These are phyloP conservation scores for Pyricularia grisea DNA, from an alignment of 2,329 filamentous ascomycete genomes.

Conservation along the genomic window DNA sequence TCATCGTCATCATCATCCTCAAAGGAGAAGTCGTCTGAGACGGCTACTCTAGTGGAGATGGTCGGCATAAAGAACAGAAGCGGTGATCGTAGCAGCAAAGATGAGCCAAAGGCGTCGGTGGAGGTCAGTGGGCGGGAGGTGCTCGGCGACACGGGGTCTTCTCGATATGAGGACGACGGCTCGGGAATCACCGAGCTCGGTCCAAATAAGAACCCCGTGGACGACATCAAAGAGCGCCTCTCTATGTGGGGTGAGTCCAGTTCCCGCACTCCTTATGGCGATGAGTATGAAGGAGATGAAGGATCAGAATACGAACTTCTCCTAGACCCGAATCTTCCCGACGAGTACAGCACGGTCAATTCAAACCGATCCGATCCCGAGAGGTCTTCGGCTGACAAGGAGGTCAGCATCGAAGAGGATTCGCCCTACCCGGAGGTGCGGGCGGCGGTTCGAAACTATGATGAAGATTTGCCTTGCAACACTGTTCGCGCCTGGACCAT, in stretches of 20 bases:
- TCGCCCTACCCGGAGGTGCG: conserved; percentile 60
- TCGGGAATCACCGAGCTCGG: not conserved
- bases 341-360: conserved; percentile 23
- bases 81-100: conserved; percentile 16
- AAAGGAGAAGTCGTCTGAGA: conserved; percentile 22
- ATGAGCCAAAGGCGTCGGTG: conserved; percentile 16
- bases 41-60: conserved; percentile 13
- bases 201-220: conserved; percentile 13
- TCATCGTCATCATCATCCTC: conserved; percentile 9
- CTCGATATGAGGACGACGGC: conserved; percentile 7
- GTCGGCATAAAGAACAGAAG: conserved; percentile 6
- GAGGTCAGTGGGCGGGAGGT: conserved; percentile 21
- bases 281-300: conserved; percentile 32
- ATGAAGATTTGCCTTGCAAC: conserved; percentile 56
- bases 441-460: conserved; percentile 54
- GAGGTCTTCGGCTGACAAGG: conserved; percentile 12
- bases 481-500: conserved; percentile 58
- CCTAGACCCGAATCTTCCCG: conserved; percentile 42
- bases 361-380: conserved; percentile 13
- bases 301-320: conserved; percentile 45
- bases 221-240: conserved; percentile 25
- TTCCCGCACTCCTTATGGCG: conserved; percentile 15
- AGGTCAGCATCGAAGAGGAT: conserved; percentile 36
- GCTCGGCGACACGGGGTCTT: conserved; percentile 9
- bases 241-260: conserved; percentile 30